phyloP scores from a whole-genome alignment of 805 yeast genomes.

The Komagataella populi region DNA sequence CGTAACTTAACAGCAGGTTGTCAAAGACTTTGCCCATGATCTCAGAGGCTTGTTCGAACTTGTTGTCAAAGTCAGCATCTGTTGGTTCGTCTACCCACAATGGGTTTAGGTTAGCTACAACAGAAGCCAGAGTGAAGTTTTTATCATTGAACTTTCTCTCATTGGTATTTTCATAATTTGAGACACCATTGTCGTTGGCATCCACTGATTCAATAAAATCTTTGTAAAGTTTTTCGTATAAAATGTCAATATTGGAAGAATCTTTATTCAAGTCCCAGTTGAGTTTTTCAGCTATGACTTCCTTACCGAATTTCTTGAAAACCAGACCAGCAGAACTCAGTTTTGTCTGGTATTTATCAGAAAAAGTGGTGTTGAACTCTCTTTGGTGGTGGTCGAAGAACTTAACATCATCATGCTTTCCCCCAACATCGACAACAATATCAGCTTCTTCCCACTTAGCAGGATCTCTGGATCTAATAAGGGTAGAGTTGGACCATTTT shows the following conservation, averaged over 20 bases:
- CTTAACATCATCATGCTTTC: conserved; percentile 74
- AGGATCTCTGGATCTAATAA: conserved; percentile 78
- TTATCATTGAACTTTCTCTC: conserved; percentile 57
- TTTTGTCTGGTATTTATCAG: conserved; percentile 51
- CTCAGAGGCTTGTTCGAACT: conserved; percentile 57
- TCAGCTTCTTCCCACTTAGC: conserved; percentile 76
- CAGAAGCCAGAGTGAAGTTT: conserved; percentile 63
- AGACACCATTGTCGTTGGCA: conserved; percentile 92
- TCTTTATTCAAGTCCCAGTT: conserved; percentile 21
- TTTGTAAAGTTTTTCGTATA: conserved; percentile 68
- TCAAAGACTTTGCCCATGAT: conserved; percentile 77
- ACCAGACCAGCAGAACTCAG: conserved; percentile 89
- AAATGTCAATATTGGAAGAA: conserved; percentile 35
- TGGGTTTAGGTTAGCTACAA: conserved; percentile 75
- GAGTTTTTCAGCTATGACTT: conserved; percentile 43
- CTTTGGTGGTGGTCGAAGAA: conserved; percentile 95
- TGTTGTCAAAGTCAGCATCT: conserved; percentile 51
- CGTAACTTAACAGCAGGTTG: conserved; percentile 53
- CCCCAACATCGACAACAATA: conserved; percentile 91
- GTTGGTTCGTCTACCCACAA: conserved; percentile 62
- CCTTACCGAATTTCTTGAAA: conserved; percentile 74
- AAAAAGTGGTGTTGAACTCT: conserved; percentile 70
- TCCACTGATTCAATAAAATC: conserved; percentile 86
- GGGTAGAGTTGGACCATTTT: conserved; percentile 45
- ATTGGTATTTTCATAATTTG: conserved; percentile 44